Evolutionary conservation across 306 rosid genomes (phyloP), one percentile per base, ranked within the genome.

Genomic region (Cicer arietinum): DNA sequence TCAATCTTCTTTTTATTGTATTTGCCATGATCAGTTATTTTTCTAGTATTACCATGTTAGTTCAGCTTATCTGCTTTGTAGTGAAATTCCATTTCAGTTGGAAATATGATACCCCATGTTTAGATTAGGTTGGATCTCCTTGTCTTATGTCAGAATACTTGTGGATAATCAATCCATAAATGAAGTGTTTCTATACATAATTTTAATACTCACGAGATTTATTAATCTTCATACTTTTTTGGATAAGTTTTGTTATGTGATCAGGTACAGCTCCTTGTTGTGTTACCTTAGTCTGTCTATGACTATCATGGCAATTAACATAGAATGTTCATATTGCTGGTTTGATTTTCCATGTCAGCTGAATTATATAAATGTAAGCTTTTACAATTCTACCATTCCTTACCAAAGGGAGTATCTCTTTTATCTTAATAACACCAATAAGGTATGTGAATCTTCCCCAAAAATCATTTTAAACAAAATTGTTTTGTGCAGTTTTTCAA

Each of bases 1-100:
- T 67, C 61, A 67, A 78, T 84, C 77, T 61, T 74, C 42, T 82
- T 80, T 73, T 75, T 79, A 76, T 77, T 84, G 87, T 83, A 65
- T 73, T 70, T 54, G 46, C 73, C 62, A 75, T 77, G 73, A 30
- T 87, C 52, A 53, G 81, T 73, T 79, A 77, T 83, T 73, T 67
- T 54, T 53, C 65, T 72, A 57, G 76, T 61, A 43, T 83, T 71
- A 71, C 73, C 76, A 51, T 79, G 79, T 84, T 50, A 76, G 76
- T 71, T 75, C 79, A 70, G 75, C 73, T 79, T 67, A 75, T 13
- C 50, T 79, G 11, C 62, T 67, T 68, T 48, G 56, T 52, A 60
- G 75, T 43, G n/a, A 11, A 67, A 53, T 30, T 80, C 84, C 87
- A 80, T 73, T 80, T 77, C 75, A 77, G 69, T 81, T 84, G 82